phyloP scores from a whole-genome alignment of 2,329 filamentous ascomycete genomes.

The Clarireedia paspali region DNA sequence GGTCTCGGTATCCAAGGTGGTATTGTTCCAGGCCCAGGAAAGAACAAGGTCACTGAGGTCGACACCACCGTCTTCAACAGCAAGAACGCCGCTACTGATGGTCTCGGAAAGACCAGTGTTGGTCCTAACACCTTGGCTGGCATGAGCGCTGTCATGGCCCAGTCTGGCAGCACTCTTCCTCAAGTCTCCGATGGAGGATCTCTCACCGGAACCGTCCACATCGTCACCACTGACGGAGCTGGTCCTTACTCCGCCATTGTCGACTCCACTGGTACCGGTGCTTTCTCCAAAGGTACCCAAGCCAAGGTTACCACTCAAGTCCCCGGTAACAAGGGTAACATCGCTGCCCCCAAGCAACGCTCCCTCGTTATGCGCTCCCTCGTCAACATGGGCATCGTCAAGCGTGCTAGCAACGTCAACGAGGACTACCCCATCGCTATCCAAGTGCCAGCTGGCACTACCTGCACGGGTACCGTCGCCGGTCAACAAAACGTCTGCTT shows the following conservation, averaged over 20 bases:
- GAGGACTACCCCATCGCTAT: slow-evolving; percentile 38
- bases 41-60: slow-evolving; percentile 36
- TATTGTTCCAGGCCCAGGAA: slow-evolving; percentile 34
- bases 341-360: slow-evolving; percentile 24
- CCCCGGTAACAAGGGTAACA: slow-evolving; percentile 36
- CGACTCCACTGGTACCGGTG: slow-evolving; percentile 50
- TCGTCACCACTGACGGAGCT: slow-evolving; percentile 60
- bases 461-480: slow-evolving; percentile 52
- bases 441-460: slow-evolving; percentile 38
- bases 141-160: slow-evolving; percentile 47
- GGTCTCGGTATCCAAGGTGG: slow-evolving; percentile 36
- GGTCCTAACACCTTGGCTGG: slow-evolving; percentile 48
- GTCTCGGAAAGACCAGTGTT: slow-evolving; percentile 50
- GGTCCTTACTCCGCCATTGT: slow-evolving; percentile 51
- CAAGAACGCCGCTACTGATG: slow-evolving; percentile 41
- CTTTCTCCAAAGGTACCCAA: slow-evolving; percentile 38
- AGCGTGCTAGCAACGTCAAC: slow-evolving; percentile 28
- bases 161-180: slow-evolving; percentile 48
- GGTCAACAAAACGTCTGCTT: slow-evolving; percentile 54
- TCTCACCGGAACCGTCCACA: slow-evolving; percentile 56
- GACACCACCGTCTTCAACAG: slow-evolving; percentile 45
- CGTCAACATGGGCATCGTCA: slow-evolving; percentile 23
- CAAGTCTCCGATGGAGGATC: slow-evolving; percentile 51
- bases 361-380: slow-evolving; percentile 21
- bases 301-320: slow-evolving; percentile 48